A percentile compares a stretch with the other conserved stretches of the same genome.
Conservation (phyloP, 2,329 filamentous ascomycete species). For the Ophiostoma triangulosporum region DNA sequence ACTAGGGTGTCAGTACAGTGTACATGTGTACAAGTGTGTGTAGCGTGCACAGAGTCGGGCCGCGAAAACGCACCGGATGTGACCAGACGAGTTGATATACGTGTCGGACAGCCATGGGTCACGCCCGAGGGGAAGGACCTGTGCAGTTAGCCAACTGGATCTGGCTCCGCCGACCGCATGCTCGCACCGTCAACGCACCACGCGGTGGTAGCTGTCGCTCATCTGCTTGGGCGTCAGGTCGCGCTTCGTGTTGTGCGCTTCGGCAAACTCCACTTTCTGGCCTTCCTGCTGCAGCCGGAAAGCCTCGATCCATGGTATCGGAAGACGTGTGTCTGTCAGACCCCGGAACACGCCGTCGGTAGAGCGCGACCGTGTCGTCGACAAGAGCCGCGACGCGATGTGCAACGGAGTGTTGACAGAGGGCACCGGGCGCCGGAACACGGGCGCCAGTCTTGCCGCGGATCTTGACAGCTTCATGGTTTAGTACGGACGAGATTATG, state of each 20-base stretch:
- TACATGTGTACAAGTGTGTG: too few relatives aligned
- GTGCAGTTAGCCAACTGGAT: background rate
- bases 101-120: constrained; percentile 68
- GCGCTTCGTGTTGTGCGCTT: constrained; percentile 26
- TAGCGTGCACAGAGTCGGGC: too few relatives aligned
- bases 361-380: constrained; percentile 3
- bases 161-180: background rate
- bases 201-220: constrained; percentile 56
- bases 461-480: background rate
- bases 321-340: constrained; percentile 22
- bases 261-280: constrained; percentile 16
- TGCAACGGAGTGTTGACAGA: background rate
- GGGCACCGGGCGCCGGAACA: background rate
- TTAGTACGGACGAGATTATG: background rate
- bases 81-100: constrained; percentile 63
- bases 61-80: constrained; percentile 39
- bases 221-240: constrained; percentile 54
- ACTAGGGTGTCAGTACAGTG: background rate
- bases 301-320: constrained; percentile 56
- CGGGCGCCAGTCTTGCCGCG: background rate
- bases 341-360: constrained; percentile 27
- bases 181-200: constrained; percentile 28
- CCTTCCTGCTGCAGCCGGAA: constrained; percentile 39
- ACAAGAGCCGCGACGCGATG: background rate
- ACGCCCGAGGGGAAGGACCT: constrained; percentile 48